phyloP scores from a whole-genome alignment of 2,329 filamentous ascomycete species.

The Xylariales sp. region DNA sequence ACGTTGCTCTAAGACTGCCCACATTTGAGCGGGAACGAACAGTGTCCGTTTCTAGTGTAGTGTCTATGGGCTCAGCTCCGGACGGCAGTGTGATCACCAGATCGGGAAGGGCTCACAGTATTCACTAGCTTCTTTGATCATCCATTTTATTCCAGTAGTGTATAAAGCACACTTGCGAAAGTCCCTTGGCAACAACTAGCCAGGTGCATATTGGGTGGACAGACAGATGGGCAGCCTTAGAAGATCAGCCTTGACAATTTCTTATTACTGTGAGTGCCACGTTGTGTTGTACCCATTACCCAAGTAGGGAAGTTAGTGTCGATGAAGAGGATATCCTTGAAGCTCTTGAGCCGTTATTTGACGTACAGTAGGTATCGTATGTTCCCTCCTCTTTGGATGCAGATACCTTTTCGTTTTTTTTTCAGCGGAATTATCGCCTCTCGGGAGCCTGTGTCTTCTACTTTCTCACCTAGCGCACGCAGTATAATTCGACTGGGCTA shows the following conservation, averaged over 20 bases:
- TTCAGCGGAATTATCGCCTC: conserved; percentile 26
- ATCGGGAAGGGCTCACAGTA: conserved; percentile 28
- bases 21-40: conserved; percentile 24
- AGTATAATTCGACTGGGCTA: conserved; percentile 38
- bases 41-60: conserved; percentile 26
- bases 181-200: conserved; percentile 31
- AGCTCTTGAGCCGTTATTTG: conserved; percentile 6
- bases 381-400: background rate
- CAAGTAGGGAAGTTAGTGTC: conserved; percentile 28
- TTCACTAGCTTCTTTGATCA: conserved; percentile 27
- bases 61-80: conserved; percentile 38
- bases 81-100: conserved; percentile 31
- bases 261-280: conserved; percentile 37
- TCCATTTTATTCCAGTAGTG: conserved; percentile 21
- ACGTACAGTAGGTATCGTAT: conserved; percentile 18
- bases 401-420: conserved; percentile 7
- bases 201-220: conserved; percentile 14
- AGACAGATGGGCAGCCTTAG: conserved; percentile 30
- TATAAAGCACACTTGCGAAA: conserved; percentile 29
- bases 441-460: conserved; percentile 42
- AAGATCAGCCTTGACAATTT: conserved; percentile 39
- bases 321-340: conserved; percentile 15
- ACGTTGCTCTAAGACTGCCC: conserved; percentile 37
- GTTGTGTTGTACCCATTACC: conserved; percentile 33
- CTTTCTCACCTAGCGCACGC: conserved; percentile 31